phyloP scores from a whole-genome alignment of 176 grass and related monocot species.

The barley (Hordeum vulgare) region MorexV3_pseudomolecules_assembly NC_058520.1:349748126-349748625 shows the following conservation, averaged over 20 bases:
- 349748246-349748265: not conserved
- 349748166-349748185: not conserved
- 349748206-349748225: not conserved
- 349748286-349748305: not conserved
- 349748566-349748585: constrained; percentile 72
- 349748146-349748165: not conserved
- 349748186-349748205: not conserved
- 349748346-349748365: not conserved
- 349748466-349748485: constrained; percentile 6
- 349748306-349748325: not conserved
- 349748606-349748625: constrained; percentile 49
- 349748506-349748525: constrained; percentile 34
- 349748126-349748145: constrained; percentile 3
- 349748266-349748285: not conserved
- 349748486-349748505: constrained; percentile 33
- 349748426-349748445: not conserved
- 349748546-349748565: constrained; percentile 56
- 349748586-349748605: constrained; percentile 43
- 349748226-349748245: not conserved
- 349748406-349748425: not conserved
- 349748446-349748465: not conserved
- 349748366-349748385: not conserved
- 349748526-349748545: constrained; percentile 41
- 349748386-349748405: not conserved
- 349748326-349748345: not conserved